phyloP scores from a whole-genome alignment of 169 alveolate species.

The Plasmodium vinckei region DNA sequence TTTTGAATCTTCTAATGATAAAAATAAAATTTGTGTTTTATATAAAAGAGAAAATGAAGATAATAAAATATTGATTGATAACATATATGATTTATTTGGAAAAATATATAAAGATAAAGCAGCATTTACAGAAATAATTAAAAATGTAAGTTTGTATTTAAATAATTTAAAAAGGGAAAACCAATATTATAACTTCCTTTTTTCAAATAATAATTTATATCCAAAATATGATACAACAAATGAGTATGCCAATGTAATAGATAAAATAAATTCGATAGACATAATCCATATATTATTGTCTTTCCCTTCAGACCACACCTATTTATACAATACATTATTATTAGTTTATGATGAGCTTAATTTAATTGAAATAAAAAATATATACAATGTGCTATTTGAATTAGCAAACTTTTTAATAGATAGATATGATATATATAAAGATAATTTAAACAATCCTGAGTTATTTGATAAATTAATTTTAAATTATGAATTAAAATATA shows the following conservation, averaged over 20 bases:
- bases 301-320: conserved; percentile 4
- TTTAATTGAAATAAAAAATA: conserved; percentile 37
- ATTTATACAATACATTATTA: conserved; percentile 10
- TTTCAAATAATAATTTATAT: conserved; percentile 7
- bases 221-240: conserved; percentile 12
- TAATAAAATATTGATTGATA: conserved; percentile 2
- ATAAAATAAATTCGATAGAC: conserved; percentile 14
- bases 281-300: conserved; percentile 31
- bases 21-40: not conserved
- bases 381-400: conserved; percentile 44
- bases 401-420: conserved; percentile 37
- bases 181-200: conserved; percentile 38
- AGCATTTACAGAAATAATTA: conserved; percentile 26
- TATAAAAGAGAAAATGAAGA: conserved; percentile 16
- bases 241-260: conserved; percentile 17
- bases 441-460: not conserved
- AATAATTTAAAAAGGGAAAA: conserved; percentile 44
- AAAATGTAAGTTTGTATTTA: conserved; percentile 41
- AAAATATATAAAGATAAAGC: conserved; percentile 19
- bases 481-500: conserved; percentile 32
- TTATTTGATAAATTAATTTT: conserved; percentile 17
- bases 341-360: conserved; percentile 33
- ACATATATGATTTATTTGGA: conserved; percentile 1
- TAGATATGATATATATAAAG: conserved; percentile 9
- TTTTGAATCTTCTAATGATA: not conserved